These are phyloP conservation scores for Striga hermonthica DNA, from an alignment of 305 asterid species.

Conservation along the genomic window DNA sequence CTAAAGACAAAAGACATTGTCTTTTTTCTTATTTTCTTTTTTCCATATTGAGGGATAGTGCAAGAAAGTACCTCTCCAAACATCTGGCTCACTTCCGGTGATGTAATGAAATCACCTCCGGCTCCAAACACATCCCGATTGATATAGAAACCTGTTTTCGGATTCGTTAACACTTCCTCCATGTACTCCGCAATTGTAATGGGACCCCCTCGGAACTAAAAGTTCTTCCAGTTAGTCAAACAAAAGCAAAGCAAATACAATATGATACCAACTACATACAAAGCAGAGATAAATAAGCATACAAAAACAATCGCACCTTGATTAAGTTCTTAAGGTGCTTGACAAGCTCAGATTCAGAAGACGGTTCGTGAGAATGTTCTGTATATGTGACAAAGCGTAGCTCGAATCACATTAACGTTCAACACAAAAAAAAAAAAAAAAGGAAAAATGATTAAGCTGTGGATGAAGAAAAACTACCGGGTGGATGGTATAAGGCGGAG, in stretches of 20 bases:
- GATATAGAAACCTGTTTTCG: conserved; percentile 68
- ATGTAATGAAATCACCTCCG: conserved; percentile 76
- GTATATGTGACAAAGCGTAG: conserved; percentile 26
- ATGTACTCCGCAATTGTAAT: conserved; percentile 80
- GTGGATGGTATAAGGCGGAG: conserved; percentile 55
- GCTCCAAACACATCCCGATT: conserved; percentile 82
- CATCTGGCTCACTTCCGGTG: conserved; percentile 95
- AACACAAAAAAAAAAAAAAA: background rate
- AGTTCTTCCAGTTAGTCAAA: background rate
- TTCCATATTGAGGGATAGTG: background rate
- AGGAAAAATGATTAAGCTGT: background rate
- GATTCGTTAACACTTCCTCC: conserved; percentile 87
- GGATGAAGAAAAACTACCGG: conserved; percentile 35
- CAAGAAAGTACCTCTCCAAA: conserved; percentile 65
- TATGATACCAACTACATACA: background rate
- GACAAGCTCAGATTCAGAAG: conserved; percentile 63
- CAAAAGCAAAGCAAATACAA: background rate
- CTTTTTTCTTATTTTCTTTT: background rate
- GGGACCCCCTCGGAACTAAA: conserved; percentile 81
- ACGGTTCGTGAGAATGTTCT: conserved; percentile 66
- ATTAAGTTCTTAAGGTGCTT: conserved; percentile 73
- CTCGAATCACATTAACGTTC: background rate
- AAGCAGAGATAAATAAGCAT: background rate
- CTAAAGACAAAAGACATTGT: background rate
- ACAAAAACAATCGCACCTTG: conserved; percentile 37